These are phyloP conservation scores for Moesziomyces antarcticus DNA, from an alignment of 1,284 basidiomycete genomes.

Conservation along the genomic window DNA sequence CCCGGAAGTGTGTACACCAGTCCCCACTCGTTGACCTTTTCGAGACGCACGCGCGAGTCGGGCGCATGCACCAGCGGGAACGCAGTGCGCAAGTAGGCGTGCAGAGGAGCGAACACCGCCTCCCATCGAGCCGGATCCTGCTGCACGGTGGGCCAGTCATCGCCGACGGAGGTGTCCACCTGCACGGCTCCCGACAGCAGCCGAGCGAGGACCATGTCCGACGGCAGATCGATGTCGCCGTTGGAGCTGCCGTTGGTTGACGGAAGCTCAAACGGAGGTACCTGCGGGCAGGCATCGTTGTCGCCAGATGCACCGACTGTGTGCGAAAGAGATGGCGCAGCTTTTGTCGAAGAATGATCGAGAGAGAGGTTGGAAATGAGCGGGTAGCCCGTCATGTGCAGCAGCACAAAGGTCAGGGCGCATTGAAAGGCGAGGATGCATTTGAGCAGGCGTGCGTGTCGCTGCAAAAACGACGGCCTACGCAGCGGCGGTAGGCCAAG, in stretches of 20 bases:
- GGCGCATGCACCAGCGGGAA: slow-evolving; percentile 37
- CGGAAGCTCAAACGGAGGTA: slow-evolving; percentile 24
- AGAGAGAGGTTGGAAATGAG: not conserved
- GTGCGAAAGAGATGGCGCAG: not conserved
- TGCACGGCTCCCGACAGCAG: slow-evolving; percentile 49
- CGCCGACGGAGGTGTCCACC: slow-evolving; percentile 51
- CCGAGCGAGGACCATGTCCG: slow-evolving; percentile 22
- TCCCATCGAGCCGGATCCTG: slow-evolving; percentile 46
- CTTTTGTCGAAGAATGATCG: not conserved
- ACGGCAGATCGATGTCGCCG: slow-evolving; percentile 15
- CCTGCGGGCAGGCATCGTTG: slow-evolving; percentile 33
- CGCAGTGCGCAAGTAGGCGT: slow-evolving; percentile 37
- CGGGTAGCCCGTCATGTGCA: not conserved
- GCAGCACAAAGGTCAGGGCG: not conserved
- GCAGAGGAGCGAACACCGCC: slow-evolving; percentile 47
- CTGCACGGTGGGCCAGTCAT: slow-evolving; percentile 47
- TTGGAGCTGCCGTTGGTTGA: not conserved
- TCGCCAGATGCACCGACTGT: not conserved
- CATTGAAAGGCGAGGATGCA: not conserved
- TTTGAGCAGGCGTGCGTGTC: not conserved
- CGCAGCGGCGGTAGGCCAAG: not conserved
- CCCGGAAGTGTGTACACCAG: slow-evolving; percentile 77
- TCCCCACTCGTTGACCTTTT: slow-evolving; percentile 74
- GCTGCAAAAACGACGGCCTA: not conserved
- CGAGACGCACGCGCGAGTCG: slow-evolving; percentile 31